Percentiles rank a stretch among this genome's conserved stretches.
These are phyloP conservation scores for Malus sieversii DNA, from an alignment of 306 rosid species.

Conservation along the genomic window DNA sequence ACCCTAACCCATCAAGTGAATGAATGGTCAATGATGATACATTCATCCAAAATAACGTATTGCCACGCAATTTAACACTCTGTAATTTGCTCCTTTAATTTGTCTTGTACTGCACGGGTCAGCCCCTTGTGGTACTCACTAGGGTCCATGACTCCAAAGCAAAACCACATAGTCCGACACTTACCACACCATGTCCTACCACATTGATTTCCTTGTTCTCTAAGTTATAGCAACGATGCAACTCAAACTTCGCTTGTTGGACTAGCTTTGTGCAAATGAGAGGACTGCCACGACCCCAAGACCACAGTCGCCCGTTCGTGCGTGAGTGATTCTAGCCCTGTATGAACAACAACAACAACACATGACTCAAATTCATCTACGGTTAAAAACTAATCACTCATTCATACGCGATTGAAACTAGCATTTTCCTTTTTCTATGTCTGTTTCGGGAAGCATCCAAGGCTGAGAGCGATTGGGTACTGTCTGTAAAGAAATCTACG, in stretches of 20 bases:
- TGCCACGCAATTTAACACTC: not conserved
- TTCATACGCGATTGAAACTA: not conserved
- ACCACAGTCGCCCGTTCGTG: not conserved
- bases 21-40: not conserved
- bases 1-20: not conserved
- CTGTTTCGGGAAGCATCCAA: not conserved
- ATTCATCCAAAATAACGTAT: not conserved
- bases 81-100: not conserved
- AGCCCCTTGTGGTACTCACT: not conserved
- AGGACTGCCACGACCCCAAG: not conserved
- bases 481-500: conserved; percentile 20
- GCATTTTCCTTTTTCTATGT: not conserved
- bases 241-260: not conserved
- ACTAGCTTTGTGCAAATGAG: not conserved
- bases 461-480: not conserved
- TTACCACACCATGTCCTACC: not conserved
- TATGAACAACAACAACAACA: too few species aligned
- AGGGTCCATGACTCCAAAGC: not conserved
- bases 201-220: not conserved
- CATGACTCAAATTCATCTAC: not conserved
- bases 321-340: not conserved
- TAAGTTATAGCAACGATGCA: not conserved
- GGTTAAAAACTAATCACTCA: not conserved
- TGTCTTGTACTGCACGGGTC: not conserved
- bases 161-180: not conserved